These are phyloP conservation scores for Coleophoma crateriformis DNA, from an alignment of 2,329 filamentous ascomycete species.

Conservation along the genomic window DNA sequence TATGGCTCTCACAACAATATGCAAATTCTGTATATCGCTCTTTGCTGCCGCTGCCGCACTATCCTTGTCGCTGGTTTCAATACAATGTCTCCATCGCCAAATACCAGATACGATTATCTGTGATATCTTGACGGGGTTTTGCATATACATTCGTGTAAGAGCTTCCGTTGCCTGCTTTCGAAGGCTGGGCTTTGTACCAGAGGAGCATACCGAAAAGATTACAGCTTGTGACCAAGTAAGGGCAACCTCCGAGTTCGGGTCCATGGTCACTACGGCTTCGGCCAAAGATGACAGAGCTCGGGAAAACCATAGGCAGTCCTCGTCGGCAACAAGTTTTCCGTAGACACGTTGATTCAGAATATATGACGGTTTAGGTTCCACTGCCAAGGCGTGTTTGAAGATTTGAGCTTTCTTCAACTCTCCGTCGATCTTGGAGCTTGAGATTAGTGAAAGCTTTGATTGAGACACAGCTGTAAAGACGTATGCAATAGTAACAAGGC, in stretches of 20 bases:
- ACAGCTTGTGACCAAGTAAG: conserved; percentile 78
- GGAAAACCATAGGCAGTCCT: conserved; percentile 74
- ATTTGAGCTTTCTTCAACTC: conserved; percentile 58
- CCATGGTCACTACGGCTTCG: conserved; percentile 38
- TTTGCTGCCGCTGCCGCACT: conserved; percentile 62
- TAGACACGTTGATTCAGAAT: conserved; percentile 81
- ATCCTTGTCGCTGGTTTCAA: conserved; percentile 73
- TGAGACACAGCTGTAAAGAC: conserved; percentile 61
- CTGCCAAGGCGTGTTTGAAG: conserved; percentile 57
- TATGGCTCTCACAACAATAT: conserved; percentile 55
- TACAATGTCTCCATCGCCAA: conserved; percentile 71
- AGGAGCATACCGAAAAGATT: conserved; percentile 69
- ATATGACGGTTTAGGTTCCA: conserved; percentile 81
- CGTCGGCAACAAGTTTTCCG: conserved; percentile 66
- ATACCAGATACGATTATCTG: conserved; percentile 64
- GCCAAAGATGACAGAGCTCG: conserved; percentile 63
- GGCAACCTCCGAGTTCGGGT: conserved; percentile 44
- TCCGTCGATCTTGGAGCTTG: conserved; percentile 47
- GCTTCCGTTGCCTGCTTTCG: conserved; percentile 57
- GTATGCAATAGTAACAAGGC: conserved; percentile 74
- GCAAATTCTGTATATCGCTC: conserved; percentile 57
- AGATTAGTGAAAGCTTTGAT: conserved; percentile 45
- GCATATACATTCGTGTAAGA: conserved; percentile 60
- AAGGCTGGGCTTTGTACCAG: conserved; percentile 52
- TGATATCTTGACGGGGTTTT: conserved; percentile 52